Evolutionary conservation across 495 filamentous ascomycete species (phyloP).

Genomic region (Tuber umbilicatum): DNA sequence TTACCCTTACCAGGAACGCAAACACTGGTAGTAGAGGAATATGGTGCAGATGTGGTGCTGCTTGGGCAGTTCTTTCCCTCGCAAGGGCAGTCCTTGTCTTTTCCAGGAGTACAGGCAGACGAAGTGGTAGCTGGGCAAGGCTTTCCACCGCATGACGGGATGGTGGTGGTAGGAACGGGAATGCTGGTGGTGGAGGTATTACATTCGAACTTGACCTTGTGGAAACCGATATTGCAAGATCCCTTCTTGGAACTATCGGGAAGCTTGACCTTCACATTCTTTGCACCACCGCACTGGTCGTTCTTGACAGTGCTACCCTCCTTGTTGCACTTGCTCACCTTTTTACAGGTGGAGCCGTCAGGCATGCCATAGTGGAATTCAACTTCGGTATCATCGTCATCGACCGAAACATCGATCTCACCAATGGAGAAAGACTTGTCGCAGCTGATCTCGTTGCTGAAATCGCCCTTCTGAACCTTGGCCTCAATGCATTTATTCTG

Average conservation of each 20-base stretch:
- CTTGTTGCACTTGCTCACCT: constrained; percentile 57
- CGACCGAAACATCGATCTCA: constrained; percentile 62
- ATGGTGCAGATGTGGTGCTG: constrained; percentile 16
- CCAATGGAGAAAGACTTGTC: constrained; percentile 66
- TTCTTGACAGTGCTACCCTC: constrained; percentile 65
- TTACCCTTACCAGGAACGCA: constrained; percentile 21
- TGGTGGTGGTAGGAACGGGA: constrained; percentile 37
- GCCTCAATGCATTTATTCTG: constrained; percentile 62
- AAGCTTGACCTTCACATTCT: constrained; percentile 66
- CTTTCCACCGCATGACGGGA: constrained; percentile 28
- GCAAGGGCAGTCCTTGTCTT: constrained; percentile 10
- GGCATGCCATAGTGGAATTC: constrained; percentile 80
- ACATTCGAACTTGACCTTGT: constrained; percentile 77
- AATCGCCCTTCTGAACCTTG: constrained; percentile 46
- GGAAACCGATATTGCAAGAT: constrained; percentile 64
- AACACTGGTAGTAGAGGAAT: constrained; percentile 29
- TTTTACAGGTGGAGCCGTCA: constrained; percentile 69
- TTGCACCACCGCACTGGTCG: constrained; percentile 86
- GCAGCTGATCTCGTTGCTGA: constrained; percentile 45
- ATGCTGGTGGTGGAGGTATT: constrained; percentile 47
- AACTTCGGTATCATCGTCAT: constrained; percentile 62
- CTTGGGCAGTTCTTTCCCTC: not conserved
- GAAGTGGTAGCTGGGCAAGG: constrained; percentile 31
- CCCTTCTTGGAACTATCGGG: constrained; percentile 53
- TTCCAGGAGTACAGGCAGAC: constrained; percentile 27